Evolutionary conservation across 768 basidiomycete species (phyloP), one percentile per base, ranked within the genome.

Genomic region (Leccinum variicolor): DNA sequence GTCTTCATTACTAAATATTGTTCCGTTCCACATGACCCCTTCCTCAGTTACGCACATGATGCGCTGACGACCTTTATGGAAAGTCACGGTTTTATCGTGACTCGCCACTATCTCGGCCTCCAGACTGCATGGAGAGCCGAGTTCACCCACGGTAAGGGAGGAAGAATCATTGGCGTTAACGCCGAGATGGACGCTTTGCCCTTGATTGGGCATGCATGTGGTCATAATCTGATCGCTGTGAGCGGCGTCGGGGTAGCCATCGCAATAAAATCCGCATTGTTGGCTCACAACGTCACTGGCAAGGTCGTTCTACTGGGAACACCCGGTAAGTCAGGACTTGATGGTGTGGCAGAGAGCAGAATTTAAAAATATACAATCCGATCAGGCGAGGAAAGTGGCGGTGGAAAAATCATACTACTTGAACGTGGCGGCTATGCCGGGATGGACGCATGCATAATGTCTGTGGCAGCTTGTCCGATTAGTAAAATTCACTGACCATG

Each of bases 391-490:
- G 92, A 94, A 74, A 74, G 75, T 11, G 87, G 88, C 10, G 88
- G 84, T 11, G 92, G 92, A 14, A 94, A 94, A 74, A 77, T 86
- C 49, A 79, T 82, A 31, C 75, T 94, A 21, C 75, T 93, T 11
- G 81, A 92, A 58, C 79, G 80, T 15, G 92, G 91, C 39, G 92
- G 80, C 14, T 94, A 94, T 73, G 70, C 81, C 17, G 87, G 82
- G 19, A 92, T 94, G 89, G 85, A 93, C 66, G 81, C 80, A 17
- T 91, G 91, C 66, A 67, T 93, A 62, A 92, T 92, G 91, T 87
- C 39, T 62, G 69, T 31, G 53, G 41, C 34, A 34, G 21, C 48
- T 57, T 33, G 43, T 54, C 33, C 46, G 57, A 60, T 51, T 33
- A 33, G 52, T 56, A 47, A 56, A 52, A 54, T 17, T 45, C 31